Base-by-base conservation (phyloP, 1,284 basidiomycete species). In the Hemileia vastatrix region DNA sequence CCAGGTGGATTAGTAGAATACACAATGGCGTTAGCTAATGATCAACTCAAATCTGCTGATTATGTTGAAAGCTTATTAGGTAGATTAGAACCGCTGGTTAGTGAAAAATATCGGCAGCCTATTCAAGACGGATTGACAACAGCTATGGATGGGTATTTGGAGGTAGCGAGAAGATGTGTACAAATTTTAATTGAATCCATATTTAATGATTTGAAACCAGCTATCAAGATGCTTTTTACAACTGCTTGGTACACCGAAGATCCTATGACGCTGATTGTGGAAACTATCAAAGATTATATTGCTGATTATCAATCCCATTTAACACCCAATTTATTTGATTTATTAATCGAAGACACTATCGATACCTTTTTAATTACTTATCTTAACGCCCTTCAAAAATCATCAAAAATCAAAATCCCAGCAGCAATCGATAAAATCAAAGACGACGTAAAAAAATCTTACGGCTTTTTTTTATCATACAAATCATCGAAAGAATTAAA, bases 251-350 rank as follows among this genome's bases (percentile, higher is more conserved):
- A 95, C 76, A 69, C 70, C 21, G 79, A 81, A 32, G 91, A 90
- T 3, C 83, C 85, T 67, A 84, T 90, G 77, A 80, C 81, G 13
- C 87, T 90, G 74, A 88, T 98, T 64, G 81, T 95, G 67, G 90
- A 93, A 78, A 98, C 95, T 50, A 89, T 98, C 81, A 84, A 87
- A 57, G 95, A 99, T 75, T 98, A 98, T 78, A 88, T 91, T 81
- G 77, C 81, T 21, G 94, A 98, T 77, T 96, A 91, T 75, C 87
- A 92, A 74, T 81, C 83, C 52, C 94, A 87, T 71, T 85, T 99
- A 60, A 95, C 95, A 75, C 82, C 88, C 3, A 86, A 90, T 4
- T 81, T 99, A 56, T 86, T 96, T 69, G 93, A 97, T 66, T 83
- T 96, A 33, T 81, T 98, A 43, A 80, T 94, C 23, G 93, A 97